Evolutionary conservation across 305 asterid species (phyloP), one percentile per base, ranked within the genome.

Genomic region (Fraxinus paxiana): DNA sequence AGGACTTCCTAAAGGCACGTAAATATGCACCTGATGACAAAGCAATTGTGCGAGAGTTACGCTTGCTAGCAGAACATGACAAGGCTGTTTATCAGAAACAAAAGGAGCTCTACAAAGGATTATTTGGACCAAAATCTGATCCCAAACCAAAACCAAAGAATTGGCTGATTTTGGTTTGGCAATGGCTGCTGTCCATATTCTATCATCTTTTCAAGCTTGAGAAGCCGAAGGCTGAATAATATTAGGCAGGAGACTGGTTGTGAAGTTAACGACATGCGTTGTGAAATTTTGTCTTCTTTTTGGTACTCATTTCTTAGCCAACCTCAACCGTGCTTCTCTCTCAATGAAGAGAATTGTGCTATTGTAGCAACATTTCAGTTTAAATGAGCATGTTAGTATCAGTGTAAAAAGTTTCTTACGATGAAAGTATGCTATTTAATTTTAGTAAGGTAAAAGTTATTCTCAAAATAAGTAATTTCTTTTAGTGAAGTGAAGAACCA

Each of bases 21-120:
- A 96, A 94, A 85, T 87, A 87, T 80, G 92, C 93, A 48, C 99
- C 98, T n/a, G 88, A 88, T 72, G 99, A 94, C 86, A 96, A 92
- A 87, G 94, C 97, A 33, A 92, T 96, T 75, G 75, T 87, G 0
- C 90, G 80, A 75, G 97, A 96, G 88, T 43, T 96, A 79, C 95
- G 92, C 24, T 73, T 88, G 78, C 91, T 94, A 67, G 91, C 92
- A 2, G 95, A 94, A 86, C 93, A 96, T 59, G 98, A 96, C 87
- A 92, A 88, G 81, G 98, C 92, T 81, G 88, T 94, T 75, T 96
- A 96, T 82, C 88, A 90, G 89, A 92, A 92, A 77, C 99, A 96
- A 82, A 94, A 92, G 90, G 98, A 96, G 87, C 97, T 96, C 76
- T 94, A 94, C 87, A 92, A 92, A 83, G 97, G 99, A 75, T 85